Conservation (phyloP, 2,329 filamentous ascomycete species). For the Aspergillus sp. region DNA sequence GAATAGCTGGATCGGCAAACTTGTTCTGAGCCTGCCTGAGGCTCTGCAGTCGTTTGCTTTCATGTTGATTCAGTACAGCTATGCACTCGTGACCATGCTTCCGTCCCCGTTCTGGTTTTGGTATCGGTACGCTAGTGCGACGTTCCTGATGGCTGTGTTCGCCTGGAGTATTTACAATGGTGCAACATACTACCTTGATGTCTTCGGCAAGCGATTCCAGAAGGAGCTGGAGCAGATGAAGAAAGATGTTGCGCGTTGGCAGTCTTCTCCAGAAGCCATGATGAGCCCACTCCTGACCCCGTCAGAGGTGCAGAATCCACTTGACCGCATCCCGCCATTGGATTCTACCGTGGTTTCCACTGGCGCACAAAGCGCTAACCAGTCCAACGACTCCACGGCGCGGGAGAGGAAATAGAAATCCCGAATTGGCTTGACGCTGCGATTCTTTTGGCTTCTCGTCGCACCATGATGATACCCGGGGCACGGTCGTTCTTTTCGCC, state of each 20-base stretch:
- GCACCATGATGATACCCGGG: background rate
- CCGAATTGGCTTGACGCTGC: background rate
- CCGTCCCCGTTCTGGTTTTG: slow-evolving; percentile 94
- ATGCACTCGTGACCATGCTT: slow-evolving; percentile 86
- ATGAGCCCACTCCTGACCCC: slow-evolving; percentile 24
- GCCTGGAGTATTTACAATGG: slow-evolving; percentile 94
- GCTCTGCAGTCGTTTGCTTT: slow-evolving; percentile 78
- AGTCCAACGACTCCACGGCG: slow-evolving; percentile 6
- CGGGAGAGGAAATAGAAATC: slow-evolving; percentile 19
- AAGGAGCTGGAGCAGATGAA: slow-evolving; percentile 87
- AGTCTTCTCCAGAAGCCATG: slow-evolving; percentile 39
- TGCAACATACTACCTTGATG: slow-evolving; percentile 94
- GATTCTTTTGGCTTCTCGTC: slow-evolving; percentile 5
- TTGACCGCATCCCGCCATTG: slow-evolving; percentile 31
- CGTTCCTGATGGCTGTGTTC: slow-evolving; percentile 76
- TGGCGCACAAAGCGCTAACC: slow-evolving; percentile 11
- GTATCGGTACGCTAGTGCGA: slow-evolving; percentile 68
- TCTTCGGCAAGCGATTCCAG: slow-evolving; percentile 94
- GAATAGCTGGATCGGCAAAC: slow-evolving; percentile 76
- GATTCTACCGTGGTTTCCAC: slow-evolving; percentile 24
- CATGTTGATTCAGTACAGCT: slow-evolving; percentile 91
- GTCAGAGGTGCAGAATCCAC: slow-evolving; percentile 5
- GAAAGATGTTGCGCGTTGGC: slow-evolving; percentile 83
- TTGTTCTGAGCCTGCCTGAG: slow-evolving; percentile 71
- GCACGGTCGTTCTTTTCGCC: background rate